A percentile compares a stretch with the other conserved stretches of the same genome.
Conservation (phyloP, 352 stramenopile genomes). For the Pythium diclinum region DNA sequence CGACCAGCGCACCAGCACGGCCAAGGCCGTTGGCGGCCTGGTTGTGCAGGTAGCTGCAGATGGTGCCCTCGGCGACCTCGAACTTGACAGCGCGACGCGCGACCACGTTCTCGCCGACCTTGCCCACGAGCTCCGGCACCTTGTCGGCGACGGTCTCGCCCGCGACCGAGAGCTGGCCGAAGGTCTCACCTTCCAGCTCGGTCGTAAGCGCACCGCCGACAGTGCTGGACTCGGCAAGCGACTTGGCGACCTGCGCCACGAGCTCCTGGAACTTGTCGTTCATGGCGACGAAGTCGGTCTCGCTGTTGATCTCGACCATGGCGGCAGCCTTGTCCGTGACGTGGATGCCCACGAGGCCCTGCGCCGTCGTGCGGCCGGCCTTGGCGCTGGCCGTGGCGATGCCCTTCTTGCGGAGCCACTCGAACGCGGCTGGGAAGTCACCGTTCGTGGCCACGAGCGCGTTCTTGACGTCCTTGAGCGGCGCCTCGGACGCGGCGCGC, state of each 20-base stretch:
- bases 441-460: slow-evolving; percentile 74
- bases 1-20: slow-evolving; percentile 88
- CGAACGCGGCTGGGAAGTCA: slow-evolving; percentile 81
- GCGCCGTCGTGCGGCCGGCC: slow-evolving; percentile 64
- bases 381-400: slow-evolving; percentile 81
- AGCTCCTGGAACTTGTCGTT: slow-evolving; percentile 90
- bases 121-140: slow-evolving; percentile 76
- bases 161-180: slow-evolving; percentile 48
- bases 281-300: slow-evolving; percentile 94
- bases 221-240: slow-evolving; percentile 32
- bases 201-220: slow-evolving; percentile 30
- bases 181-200: slow-evolving; percentile 36
- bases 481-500: slow-evolving; percentile 77
- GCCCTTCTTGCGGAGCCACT: slow-evolving; percentile 89
- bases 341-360: slow-evolving; percentile 75
- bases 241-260: slow-evolving; percentile 46
- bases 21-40: slow-evolving; percentile 61
- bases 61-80: slow-evolving; percentile 58
- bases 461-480: slow-evolving; percentile 89
- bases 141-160: slow-evolving; percentile 62
- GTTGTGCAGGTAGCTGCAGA: slow-evolving; percentile 87
- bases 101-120: slow-evolving; percentile 87
- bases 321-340: slow-evolving; percentile 70
- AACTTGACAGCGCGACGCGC: slow-evolving; percentile 71
- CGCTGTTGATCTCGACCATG: slow-evolving; percentile 93